Evolutionary conservation across 2,329 filamentous ascomycete species (phyloP).

Genomic region (Pestalotiopsis fici): DNA sequence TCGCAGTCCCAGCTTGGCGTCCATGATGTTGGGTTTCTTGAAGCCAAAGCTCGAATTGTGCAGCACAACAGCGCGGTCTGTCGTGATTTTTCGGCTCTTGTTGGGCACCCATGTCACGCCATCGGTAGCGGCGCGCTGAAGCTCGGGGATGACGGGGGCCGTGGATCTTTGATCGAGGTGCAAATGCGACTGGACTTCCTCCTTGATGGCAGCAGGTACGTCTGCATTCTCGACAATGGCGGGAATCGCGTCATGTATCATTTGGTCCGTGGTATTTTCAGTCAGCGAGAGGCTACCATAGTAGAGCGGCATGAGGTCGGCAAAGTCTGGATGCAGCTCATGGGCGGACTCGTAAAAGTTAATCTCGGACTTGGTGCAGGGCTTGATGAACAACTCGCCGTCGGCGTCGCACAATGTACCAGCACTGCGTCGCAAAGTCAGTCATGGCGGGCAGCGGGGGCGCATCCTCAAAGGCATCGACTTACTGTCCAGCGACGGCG

Average conservation of each 20-base stretch:
- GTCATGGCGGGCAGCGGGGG: background rate
- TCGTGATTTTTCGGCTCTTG: conserved; percentile 65
- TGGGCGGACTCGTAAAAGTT: conserved; percentile 81
- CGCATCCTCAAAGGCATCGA: conserved; percentile 22
- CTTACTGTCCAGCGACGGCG: conserved; percentile 84
- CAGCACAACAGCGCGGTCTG: conserved; percentile 78
- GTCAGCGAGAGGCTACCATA: conserved; percentile 78
- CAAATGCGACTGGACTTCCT: conserved; percentile 39
- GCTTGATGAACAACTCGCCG: conserved; percentile 90
- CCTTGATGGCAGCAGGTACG: conserved; percentile 42
- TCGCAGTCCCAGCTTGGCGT: conserved; percentile 85
- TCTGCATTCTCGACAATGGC: conserved; percentile 37
- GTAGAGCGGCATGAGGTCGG: conserved; percentile 80
- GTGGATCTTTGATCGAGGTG: conserved; percentile 17
- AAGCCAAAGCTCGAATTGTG: conserved; percentile 84
- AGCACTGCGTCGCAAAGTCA: conserved; percentile 58
- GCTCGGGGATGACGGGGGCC: conserved; percentile 14
- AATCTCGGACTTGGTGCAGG: conserved; percentile 83
- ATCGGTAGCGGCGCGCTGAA: conserved; percentile 21
- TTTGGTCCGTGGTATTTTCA: conserved; percentile 46
- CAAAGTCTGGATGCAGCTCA: conserved; percentile 69
- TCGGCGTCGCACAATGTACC: conserved; percentile 84
- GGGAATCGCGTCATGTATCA: conserved; percentile 52
- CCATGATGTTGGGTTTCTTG: conserved; percentile 83
- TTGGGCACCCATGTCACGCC: conserved; percentile 47